A percentile compares a stretch with the other conserved stretches of the same genome.
These are phyloP conservation scores for Fusarium newnesense DNA, from an alignment of 2,329 filamentous ascomycete species.

Conservation along the genomic window DNA sequence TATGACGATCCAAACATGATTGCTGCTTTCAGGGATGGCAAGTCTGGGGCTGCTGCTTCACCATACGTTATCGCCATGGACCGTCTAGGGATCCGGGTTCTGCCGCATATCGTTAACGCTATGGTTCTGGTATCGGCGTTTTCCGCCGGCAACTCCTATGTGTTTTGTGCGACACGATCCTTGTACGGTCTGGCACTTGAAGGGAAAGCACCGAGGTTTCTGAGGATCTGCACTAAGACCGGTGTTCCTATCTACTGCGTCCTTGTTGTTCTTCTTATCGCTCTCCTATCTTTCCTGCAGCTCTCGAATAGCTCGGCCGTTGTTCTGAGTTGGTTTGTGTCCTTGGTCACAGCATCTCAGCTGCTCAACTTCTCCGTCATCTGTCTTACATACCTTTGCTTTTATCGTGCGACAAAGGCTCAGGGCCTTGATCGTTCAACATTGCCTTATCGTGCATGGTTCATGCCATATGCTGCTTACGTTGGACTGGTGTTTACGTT, in stretches of 20 bases:
- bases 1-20: slow-evolving; percentile 72
- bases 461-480: slow-evolving; percentile 79
- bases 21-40: slow-evolving; percentile 66
- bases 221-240: slow-evolving; percentile 68
- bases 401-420: slow-evolving; percentile 73
- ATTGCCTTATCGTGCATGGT: slow-evolving; percentile 75
- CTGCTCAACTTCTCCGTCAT: slow-evolving; percentile 79
- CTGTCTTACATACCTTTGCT: slow-evolving; percentile 76
- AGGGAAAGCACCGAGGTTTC: slow-evolving; percentile 70
- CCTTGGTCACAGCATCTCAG: slow-evolving; percentile 75
- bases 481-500: slow-evolving; percentile 71
- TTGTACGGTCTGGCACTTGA: slow-evolving; percentile 76
- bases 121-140: slow-evolving; percentile 74
- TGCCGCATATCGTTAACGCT: slow-evolving; percentile 79
- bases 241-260: slow-evolving; percentile 84
- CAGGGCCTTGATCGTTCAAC: slow-evolving; percentile 75
- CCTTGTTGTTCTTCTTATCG: slow-evolving; percentile 70
- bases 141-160: slow-evolving; percentile 73
- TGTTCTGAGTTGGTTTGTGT: slow-evolving; percentile 79
- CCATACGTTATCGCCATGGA: slow-evolving; percentile 76
- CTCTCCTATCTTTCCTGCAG: slow-evolving; percentile 78
- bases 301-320: slow-evolving; percentile 72
- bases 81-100: slow-evolving; percentile 67
- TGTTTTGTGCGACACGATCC: slow-evolving; percentile 74
- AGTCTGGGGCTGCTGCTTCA: slow-evolving; percentile 75